phyloP scores from a whole-genome alignment of 495 filamentous ascomycete species.

The Tuber indicum region DNA sequence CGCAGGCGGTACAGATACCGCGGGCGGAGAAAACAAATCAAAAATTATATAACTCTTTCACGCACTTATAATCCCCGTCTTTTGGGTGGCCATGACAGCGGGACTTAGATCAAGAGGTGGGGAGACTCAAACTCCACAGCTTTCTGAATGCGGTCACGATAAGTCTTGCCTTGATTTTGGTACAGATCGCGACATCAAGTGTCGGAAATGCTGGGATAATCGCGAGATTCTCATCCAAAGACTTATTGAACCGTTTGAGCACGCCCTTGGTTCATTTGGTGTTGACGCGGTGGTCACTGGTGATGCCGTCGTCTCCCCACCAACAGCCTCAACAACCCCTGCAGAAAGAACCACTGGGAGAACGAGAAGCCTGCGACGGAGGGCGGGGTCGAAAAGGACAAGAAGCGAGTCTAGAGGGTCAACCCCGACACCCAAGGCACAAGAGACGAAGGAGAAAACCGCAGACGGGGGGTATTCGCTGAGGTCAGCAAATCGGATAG shows the following conservation, averaged over 20 bases:
- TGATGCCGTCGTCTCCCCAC: slow-evolving; percentile 4
- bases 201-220: slow-evolving; percentile 36
- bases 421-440: slow-evolving; percentile 9
- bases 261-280: slow-evolving; percentile 32
- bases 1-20: background rate
- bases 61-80: background rate
- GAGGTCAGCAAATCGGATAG: slow-evolving; percentile 13
- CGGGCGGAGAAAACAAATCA: background rate
- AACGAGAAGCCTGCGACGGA: slow-evolving; percentile 25
- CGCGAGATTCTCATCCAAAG: slow-evolving; percentile 39
- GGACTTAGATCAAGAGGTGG: slow-evolving; percentile 1
- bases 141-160: slow-evolving; percentile 39
- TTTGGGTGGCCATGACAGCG: background rate
- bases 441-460: slow-evolving; percentile 9
- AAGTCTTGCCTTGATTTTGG: slow-evolving; percentile 26
- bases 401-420: slow-evolving; percentile 20
- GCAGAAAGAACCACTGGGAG: slow-evolving; percentile 9
- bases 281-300: slow-evolving; percentile 12
- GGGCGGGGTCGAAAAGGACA: slow-evolving; percentile 33
- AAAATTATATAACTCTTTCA: background rate
- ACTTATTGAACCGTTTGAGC: slow-evolving; percentile 37
- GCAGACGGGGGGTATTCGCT: slow-evolving; percentile 28
- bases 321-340: slow-evolving; percentile 15
- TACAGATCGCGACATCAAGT: slow-evolving; percentile 36
- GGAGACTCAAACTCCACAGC: slow-evolving; percentile 21